Conservation (phyloP, 1,284 basidiomycete genomes). For the Naganishia albida region DNA sequence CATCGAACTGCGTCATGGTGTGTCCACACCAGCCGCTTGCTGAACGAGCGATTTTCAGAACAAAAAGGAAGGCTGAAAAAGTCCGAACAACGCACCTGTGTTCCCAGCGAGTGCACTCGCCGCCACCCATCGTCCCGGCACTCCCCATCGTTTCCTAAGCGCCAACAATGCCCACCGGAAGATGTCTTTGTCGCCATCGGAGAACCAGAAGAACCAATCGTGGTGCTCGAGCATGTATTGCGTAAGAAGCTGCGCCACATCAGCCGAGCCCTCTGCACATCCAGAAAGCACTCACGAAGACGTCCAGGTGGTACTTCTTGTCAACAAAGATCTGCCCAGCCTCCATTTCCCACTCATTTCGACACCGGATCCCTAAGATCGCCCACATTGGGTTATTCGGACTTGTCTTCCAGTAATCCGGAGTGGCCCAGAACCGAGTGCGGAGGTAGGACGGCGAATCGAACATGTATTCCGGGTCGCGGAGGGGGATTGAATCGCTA, state of each 20-base stretch:
- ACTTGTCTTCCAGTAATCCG: conserved; percentile 55
- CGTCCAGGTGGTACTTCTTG: conserved; percentile 56
- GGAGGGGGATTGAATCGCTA: conserved; percentile 54
- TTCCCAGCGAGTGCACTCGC: conserved; percentile 52
- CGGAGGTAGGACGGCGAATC: conserved; percentile 52
- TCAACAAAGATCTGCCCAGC: conserved; percentile 58
- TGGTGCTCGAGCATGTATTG: conserved; percentile 56
- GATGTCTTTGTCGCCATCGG: conserved; percentile 58
- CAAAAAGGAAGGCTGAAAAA: neutral
- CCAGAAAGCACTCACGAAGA: conserved; percentile 38
- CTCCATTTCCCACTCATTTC: conserved; percentile 59
- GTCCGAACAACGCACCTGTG: conserved; percentile 20
- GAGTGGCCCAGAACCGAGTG: conserved; percentile 49
- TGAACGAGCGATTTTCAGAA: neutral
- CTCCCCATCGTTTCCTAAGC: conserved; percentile 58
- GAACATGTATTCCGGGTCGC: conserved; percentile 55
- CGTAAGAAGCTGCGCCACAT: conserved; percentile 41
- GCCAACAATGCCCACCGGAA: conserved; percentile 57
- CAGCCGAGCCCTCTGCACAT: neutral
- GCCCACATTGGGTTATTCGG: conserved; percentile 56
- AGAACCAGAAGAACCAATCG: conserved; percentile 56
- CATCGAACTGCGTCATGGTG: conserved; percentile 57
- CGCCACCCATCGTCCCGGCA: conserved; percentile 56
- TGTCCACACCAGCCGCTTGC: conserved; percentile 50
- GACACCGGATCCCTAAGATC: conserved; percentile 57